phyloP scores from a whole-genome alignment of 2,329 filamentous ascomycete species.

The Sclerotinia nivalis region DNA sequence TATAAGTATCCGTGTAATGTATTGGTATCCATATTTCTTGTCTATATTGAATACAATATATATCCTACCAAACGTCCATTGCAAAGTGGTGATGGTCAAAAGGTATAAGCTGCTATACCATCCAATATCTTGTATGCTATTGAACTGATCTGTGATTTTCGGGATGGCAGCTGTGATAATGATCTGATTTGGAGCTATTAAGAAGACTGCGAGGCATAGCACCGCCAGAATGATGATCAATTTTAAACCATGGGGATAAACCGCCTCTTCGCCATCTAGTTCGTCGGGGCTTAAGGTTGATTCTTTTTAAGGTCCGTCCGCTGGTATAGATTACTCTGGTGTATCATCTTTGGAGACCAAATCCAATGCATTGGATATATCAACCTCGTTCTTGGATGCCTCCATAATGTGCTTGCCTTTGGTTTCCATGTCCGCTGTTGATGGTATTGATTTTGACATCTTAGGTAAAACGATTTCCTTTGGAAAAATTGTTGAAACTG shows the following conservation, averaged over 20 bases:
- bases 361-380: not conserved
- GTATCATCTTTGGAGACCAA: not conserved
- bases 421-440: not conserved
- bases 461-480: too few relatives aligned
- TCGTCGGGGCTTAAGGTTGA: not conserved
- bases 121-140: constrained; percentile 48
- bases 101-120: constrained; percentile 49
- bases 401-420: not conserved
- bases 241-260: constrained; percentile 32
- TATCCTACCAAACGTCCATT: constrained; percentile 40
- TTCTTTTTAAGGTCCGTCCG: constrained; percentile 2
- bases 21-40: not conserved
- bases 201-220: constrained; percentile 38
- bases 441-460: too few relatives aligned
- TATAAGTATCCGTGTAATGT: not conserved
- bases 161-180: constrained; percentile 44
- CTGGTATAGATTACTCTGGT: not conserved
- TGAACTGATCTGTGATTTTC: constrained; percentile 44
- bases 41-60: constrained; percentile 37
- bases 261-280: constrained; percentile 19
- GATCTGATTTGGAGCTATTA: constrained; percentile 41
- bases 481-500: not conserved
- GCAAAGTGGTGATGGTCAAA: constrained; percentile 42
- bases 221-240: constrained; percentile 36
- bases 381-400: not conserved